These are phyloP conservation scores for Chaetomium globosum DNA, from an alignment of 2,329 filamentous ascomycete genomes.

Conservation along the genomic window DNA sequence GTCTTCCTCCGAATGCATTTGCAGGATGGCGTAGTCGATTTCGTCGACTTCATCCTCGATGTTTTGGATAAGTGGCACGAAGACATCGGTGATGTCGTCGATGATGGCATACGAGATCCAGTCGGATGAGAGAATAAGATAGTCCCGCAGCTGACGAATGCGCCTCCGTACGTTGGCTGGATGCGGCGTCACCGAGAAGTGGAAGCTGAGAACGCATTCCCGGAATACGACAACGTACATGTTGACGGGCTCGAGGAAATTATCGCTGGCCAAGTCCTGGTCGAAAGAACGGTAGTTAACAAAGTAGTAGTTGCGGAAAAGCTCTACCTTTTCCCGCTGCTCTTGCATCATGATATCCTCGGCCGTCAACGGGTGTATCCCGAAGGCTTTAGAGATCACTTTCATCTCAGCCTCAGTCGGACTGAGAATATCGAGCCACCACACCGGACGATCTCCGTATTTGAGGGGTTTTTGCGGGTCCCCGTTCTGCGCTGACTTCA, in stretches of 20 bases:
- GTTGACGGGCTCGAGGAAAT: constrained; percentile 93
- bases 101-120: constrained; percentile 99
- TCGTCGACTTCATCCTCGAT: constrained; percentile 97
- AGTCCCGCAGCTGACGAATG: constrained; percentile 91
- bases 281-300: constrained; percentile 98
- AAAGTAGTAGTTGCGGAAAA: constrained; percentile 98
- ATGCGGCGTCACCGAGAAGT: constrained; percentile 95
- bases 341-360: constrained; percentile 98
- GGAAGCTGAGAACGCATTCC: constrained; percentile 93
- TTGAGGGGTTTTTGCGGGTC: constrained; percentile 43
- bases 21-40: constrained; percentile 89
- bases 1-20: constrained; percentile 68
- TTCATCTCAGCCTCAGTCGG: constrained; percentile 97
- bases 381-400: constrained; percentile 85
- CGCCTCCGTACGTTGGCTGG: constrained; percentile 92
- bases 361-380: constrained; percentile 90
- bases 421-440: constrained; percentile 91
- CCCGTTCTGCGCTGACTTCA: constrained; percentile 43
- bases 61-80: constrained; percentile 84
- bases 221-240: constrained; percentile 98
- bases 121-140: constrained; percentile 87
- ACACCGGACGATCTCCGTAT: constrained; percentile 84
- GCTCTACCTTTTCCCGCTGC: constrained; percentile 94
- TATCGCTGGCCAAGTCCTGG: constrained; percentile 84
- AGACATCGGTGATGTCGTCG: constrained; percentile 97